Conservation (phyloP, 768 basidiomycete species). For the Amanita rimosa region DNA sequence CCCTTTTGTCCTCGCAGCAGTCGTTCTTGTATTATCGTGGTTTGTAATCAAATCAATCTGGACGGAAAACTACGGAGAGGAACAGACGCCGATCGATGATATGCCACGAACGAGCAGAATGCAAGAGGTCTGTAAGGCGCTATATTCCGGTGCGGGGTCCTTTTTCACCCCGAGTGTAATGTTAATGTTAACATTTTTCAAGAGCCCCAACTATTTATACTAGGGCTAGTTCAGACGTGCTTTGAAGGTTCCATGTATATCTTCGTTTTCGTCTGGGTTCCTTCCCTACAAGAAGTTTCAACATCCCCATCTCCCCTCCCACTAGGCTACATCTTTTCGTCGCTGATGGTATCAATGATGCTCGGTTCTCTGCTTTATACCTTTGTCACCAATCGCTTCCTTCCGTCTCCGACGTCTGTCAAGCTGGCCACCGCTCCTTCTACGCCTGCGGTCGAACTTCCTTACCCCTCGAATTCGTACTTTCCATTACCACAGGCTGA, state of each 20-base stretch:
- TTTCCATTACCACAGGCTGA: neutral
- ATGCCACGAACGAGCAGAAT: constrained; percentile 43
- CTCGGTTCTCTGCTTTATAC: constrained; percentile 66
- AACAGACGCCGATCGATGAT: constrained; percentile 18
- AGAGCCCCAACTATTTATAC: constrained; percentile 53
- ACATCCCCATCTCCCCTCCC: constrained; percentile 32
- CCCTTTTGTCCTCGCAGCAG: constrained; percentile 59
- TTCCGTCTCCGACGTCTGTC: constrained; percentile 2
- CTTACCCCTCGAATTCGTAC: neutral
- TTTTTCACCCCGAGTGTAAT: neutral
- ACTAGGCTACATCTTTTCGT: constrained; percentile 70
- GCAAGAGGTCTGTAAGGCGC: constrained; percentile 44
- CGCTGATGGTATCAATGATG: constrained; percentile 79
- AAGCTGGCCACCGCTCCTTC: neutral
- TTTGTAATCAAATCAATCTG: constrained; percentile 46
- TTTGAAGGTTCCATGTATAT: constrained; percentile 83
- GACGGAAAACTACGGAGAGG: constrained; percentile 60
- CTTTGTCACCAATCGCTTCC: constrained; percentile 27
- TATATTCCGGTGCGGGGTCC: constrained; percentile 29
- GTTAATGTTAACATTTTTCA: neutral
- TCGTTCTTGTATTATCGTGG: constrained; percentile 41
- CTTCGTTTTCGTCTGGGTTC: constrained; percentile 79
- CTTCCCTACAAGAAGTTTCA: constrained; percentile 57
- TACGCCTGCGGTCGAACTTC: neutral
- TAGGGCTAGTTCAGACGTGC: constrained; percentile 68